Base-by-base conservation (phyloP, 192 early-diverging fungal genomes). In the Geosiphon pyriformis region DNA sequence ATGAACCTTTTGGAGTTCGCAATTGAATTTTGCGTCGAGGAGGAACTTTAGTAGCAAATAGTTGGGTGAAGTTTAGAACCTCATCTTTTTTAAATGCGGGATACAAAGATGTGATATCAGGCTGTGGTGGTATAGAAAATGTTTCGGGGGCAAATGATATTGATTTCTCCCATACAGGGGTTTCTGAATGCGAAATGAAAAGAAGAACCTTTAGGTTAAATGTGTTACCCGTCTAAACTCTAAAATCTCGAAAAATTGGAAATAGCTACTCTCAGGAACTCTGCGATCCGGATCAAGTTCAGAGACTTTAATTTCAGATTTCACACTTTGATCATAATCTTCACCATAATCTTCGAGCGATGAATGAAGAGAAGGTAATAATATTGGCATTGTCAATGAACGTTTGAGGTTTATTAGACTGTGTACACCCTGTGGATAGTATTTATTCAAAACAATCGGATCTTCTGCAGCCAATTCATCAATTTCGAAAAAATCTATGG, bases 401-500 rank as follows among this genome's bases (percentile, higher is more conserved):
- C 10, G 69, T 72, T 32, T 71, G 73, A 25, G 68, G 61, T 10
- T 72, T 60, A 50, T 61, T 26, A 78, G 72, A 4, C 75, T 67
- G 22, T 71, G 66, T n/a, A 76, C 72, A 2, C 77, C 74, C 20
- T 73, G 65, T 23, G 81, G 73, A 55, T 80, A 69, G 6, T 83
- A 76, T 27, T 75, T 74, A 31, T 68, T 70, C 30, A 72, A 77
- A 63, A 79, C 76, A 74, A 72, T 80, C 37, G 52, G 74, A 42
- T 78, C 75, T 47, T 94, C 91, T 0, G 92, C 87, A 2, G 85
- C 87, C 18, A 88, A 69, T 58, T 95, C 93, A 64, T 92, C 82
- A 67, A 89, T 86, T 56, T 91, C 90, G 0, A 88, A 92, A 70
- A 82, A 95, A 72, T 95, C 92, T 1, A 92, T 74, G 1, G 92